Evolutionary conservation across 352 stramenopile genomes (phyloP).

Genomic region (Phytopythium vexans): DNA sequence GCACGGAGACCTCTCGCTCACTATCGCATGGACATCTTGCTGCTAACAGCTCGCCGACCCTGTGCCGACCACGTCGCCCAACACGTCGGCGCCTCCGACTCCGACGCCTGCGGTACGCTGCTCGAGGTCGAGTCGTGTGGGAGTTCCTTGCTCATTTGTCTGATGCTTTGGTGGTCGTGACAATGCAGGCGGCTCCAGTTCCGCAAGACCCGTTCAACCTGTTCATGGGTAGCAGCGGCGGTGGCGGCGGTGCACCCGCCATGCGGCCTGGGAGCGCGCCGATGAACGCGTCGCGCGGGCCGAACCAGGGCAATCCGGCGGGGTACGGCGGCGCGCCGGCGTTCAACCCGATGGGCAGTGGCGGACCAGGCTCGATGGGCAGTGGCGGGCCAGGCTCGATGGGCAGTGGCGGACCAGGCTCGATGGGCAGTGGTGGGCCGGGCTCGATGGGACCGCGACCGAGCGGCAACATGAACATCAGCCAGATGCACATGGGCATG

Average conservation of each 20-base stretch:
- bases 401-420: slow-evolving; percentile 6
- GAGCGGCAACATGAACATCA: slow-evolving; percentile 72
- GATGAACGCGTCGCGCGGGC: slow-evolving; percentile 28
- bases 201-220: slow-evolving; percentile 73
- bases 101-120: slow-evolving; percentile 31
- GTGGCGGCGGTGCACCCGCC: slow-evolving; percentile 20
- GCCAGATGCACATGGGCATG: slow-evolving; percentile 82
- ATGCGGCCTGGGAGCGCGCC: slow-evolving; percentile 28
- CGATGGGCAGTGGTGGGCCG: slow-evolving; percentile 24
- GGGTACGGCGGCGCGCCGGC: slow-evolving; percentile 19
- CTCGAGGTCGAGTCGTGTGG: not conserved
- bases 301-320: slow-evolving; percentile 23
- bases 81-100: slow-evolving; percentile 30
- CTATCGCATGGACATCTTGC: not conserved
- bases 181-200: slow-evolving; percentile 14
- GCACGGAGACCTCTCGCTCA: not conserved
- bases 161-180: slow-evolving; percentile 5
- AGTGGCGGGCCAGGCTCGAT: slow-evolving; percentile 33
- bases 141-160: not conserved
- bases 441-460: slow-evolving; percentile 43
- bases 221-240: slow-evolving; percentile 37
- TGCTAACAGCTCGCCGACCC: slow-evolving; percentile 50
- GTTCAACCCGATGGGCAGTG: slow-evolving; percentile 35
- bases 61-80: slow-evolving; percentile 36
- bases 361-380: slow-evolving; percentile 6